Evolutionary conservation across 2,329 filamentous ascomycete genomes (phyloP).

Genomic region (Pestalotiopsis sp.): DNA sequence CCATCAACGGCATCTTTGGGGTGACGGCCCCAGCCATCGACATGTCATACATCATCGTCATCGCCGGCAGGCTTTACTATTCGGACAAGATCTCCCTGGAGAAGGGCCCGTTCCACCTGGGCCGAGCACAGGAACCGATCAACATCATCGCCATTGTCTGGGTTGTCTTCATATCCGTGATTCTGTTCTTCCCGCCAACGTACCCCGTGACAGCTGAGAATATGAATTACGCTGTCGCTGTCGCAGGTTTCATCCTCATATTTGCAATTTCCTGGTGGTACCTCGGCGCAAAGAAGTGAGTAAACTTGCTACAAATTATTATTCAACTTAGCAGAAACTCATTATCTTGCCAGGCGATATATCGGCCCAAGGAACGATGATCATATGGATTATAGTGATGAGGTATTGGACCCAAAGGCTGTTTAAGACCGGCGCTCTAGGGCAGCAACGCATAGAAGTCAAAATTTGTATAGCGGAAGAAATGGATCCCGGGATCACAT

Average conservation of each 20-base stretch:
- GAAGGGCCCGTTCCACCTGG: slow-evolving; percentile 60
- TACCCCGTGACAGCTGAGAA: slow-evolving; percentile 49
- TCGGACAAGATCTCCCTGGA: slow-evolving; percentile 53
- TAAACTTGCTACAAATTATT: no score
- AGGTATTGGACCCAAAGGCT: no score
- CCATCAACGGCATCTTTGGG: slow-evolving; percentile 54
- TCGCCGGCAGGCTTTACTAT: slow-evolving; percentile 59
- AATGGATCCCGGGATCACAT: no score
- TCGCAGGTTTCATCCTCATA: slow-evolving; percentile 36
- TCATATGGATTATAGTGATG: no score
- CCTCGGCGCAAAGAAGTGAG: neutral
- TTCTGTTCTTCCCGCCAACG: slow-evolving; percentile 48
- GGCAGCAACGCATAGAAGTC: no score
- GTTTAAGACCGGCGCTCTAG: no score
- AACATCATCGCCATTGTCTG: slow-evolving; percentile 61
- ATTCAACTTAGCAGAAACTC: no score
- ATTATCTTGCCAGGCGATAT: no score
- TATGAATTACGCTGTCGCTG: slow-evolving; percentile 42
- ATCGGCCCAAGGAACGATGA: no score
- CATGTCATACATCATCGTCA: slow-evolving; percentile 60
- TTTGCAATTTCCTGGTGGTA: slow-evolving; percentile 55
- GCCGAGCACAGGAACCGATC: slow-evolving; percentile 54
- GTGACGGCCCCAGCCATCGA: slow-evolving; percentile 55
- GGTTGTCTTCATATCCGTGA: slow-evolving; percentile 53
- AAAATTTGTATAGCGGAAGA: no score